Evolutionary conservation across 2,329 filamentous ascomycete genomes (phyloP).

Genomic region (Stromatinia cepivora): DNA sequence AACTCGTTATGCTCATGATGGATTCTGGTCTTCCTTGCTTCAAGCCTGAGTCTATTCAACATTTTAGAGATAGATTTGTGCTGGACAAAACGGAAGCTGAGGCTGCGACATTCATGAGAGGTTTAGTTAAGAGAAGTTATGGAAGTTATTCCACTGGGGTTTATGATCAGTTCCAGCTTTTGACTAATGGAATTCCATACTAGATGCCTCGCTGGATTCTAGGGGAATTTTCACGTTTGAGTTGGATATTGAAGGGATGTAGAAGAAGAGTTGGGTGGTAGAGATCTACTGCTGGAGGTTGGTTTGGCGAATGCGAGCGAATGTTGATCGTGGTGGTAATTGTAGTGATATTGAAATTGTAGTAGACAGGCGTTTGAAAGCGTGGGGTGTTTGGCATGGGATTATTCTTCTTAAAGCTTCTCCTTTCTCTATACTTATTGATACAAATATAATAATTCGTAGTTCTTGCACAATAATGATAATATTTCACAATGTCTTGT

Average conservation of each 20-base stretch:
- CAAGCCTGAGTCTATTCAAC: slow-evolving; percentile 90
- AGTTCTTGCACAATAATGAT: background rate
- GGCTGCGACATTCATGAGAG: slow-evolving; percentile 91
- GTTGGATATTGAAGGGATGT: background rate
- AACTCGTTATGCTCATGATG: slow-evolving; percentile 93
- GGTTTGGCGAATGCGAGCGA: background rate
- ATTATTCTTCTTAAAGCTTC: background rate
- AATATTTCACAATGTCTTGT: background rate
- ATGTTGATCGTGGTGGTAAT: background rate
- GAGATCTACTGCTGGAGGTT: background rate
- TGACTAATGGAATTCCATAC: slow-evolving; percentile 97
- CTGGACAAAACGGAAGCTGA: slow-evolving; percentile 88
- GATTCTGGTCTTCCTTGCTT: slow-evolving; percentile 96
- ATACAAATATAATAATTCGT: background rate
- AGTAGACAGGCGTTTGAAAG: background rate
- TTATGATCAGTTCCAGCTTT: slow-evolving; percentile 96
- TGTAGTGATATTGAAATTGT: background rate
- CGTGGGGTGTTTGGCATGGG: background rate
- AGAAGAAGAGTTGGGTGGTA: background rate
- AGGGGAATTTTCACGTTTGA: background rate
- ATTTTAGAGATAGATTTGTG: slow-evolving; percentile 91
- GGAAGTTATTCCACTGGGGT: slow-evolving; percentile 88
- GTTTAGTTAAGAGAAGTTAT: slow-evolving; percentile 85
- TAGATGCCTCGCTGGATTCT: slow-evolving; percentile 26
- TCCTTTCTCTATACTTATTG: background rate